Base-by-base conservation (phyloP, 805 yeast genomes). In the Sugiyamaella marilandica region DNA sequence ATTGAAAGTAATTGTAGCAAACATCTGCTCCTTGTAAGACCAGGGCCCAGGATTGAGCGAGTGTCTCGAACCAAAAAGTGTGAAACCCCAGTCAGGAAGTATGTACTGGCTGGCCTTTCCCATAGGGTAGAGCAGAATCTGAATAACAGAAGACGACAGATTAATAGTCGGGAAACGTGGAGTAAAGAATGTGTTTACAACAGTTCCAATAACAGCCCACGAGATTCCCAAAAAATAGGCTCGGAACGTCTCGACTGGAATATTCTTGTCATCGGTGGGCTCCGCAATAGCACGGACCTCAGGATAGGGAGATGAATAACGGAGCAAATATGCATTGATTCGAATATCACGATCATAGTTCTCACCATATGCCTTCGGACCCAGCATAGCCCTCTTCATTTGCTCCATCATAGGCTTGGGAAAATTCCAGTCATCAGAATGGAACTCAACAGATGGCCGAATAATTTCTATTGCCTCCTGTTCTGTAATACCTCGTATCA, bases 11-110 rank as follows among this genome's bases (percentile, higher is more conserved):
- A 59, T 53, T 16, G 86, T 78, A 5, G 83, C 70, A 55, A 82
- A 72, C 84, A 81, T 81, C 63, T 82, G 86, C 61, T 83, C 87
- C 62, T 83, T 83, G 55, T 65, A 70, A 41, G 72, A 70, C 82
- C 84, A 82, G 14, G 83, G 83, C 10, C 85, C 83, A 3, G 84
- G 84, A 61, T 81, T 82, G 54, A 80, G 66, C 16, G 74, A 70
- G 54, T 66, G 61, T 59, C 74, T 68, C 32, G 62, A 68, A 50
- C 82, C 77, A 39, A 61, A 57, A 44, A 74, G 35, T 5, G 66
- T 70, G 59, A 78, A 62, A 5, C 75, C 72, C 69, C 70, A 71
- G 54, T 74, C 76, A 26, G 85, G 84, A 18, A 79, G 55, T 73
- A 70, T 59, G 32, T 24, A 44, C 24, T 55, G 54, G 11, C 78